phyloP scores from a whole-genome alignment of 768 basidiomycete genomes.

The Gymnopilus dilepis region DNA sequence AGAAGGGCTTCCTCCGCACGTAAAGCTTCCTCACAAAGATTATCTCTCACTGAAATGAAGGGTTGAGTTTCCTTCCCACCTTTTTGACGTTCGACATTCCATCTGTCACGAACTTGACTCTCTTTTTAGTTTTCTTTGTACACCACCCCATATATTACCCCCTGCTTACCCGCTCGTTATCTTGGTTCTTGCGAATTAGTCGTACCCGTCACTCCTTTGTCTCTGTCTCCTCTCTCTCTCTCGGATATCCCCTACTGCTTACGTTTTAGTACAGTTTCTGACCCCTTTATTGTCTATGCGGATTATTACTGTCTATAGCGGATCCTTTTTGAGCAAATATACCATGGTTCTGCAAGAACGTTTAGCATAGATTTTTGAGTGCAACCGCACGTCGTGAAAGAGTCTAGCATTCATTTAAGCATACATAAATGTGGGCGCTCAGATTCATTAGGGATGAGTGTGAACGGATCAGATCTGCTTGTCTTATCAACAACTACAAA shows the following conservation, averaged over 20 bases:
- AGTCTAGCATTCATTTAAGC: too few relatives aligned
- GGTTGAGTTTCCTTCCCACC: slow-evolving; percentile 29
- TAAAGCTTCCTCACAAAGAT: slow-evolving; percentile 42
- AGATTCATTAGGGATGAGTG: too few relatives aligned
- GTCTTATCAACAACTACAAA: slow-evolving; percentile 45
- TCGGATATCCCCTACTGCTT: slow-evolving; percentile 59
- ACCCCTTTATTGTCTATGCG: slow-evolving; percentile 49
- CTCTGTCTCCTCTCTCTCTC: slow-evolving; percentile 18
- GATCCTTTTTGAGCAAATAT: slow-evolving; percentile 47
- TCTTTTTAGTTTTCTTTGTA: slow-evolving; percentile 40
- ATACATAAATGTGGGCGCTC: too few relatives aligned
- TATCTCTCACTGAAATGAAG: slow-evolving; percentile 18
- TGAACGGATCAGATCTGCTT: slow-evolving; percentile 16
- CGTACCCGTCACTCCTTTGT: slow-evolving; percentile 57
- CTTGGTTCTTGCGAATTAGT: slow-evolving; percentile 56
- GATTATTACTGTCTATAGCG: slow-evolving; percentile 41
- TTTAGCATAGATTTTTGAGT: neutral
- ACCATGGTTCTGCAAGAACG: slow-evolving; percentile 40
- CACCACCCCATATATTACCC: slow-evolving; percentile 43
- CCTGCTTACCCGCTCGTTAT: slow-evolving; percentile 44
- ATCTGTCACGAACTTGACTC: slow-evolving; percentile 29
- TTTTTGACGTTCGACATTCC: slow-evolving; percentile 33
- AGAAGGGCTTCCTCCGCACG: slow-evolving; percentile 79
- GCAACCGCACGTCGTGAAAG: too few relatives aligned
- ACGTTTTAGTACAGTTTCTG: slow-evolving; percentile 53